Evolutionary conservation across 768 basidiomycete species (phyloP), one percentile per base, ranked within the genome.

Genomic region (Mycena galopus): DNA sequence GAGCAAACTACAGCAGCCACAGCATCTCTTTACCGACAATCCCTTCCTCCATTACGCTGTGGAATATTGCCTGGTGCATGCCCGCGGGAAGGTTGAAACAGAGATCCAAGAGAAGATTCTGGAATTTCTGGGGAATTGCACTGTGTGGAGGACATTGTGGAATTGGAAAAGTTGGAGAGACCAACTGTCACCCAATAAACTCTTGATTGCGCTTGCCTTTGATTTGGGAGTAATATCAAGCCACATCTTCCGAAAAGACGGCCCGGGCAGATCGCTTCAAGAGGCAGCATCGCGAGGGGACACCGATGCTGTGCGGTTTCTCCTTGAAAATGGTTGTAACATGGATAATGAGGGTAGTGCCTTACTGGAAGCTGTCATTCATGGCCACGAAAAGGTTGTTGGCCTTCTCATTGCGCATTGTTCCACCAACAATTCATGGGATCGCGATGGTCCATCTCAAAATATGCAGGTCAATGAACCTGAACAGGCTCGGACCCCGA

Each of bases 11-110:
- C 17, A 17, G 30, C 16, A 42, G 21, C n/a, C n/a, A n/a, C n/a
- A n/a, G n/a, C n/a, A n/a, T n/a, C n/a, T n/a, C n/a, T n/a, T n/a
- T n/a, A n/a, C n/a, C n/a, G 16, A 33, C 21, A 53, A 51, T 51
- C 12, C 63, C 10, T 37, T 65, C 63, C 32, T 65, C 12, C 17
- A 53, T 39, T 65, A 65, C 23, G 51, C 63, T 4, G 30, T 51
- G 50, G 30, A 33, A 23, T 65, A 53, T 17, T 51, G 63, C 32
- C 50, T 65, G 19, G 51, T 65, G 5, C 63, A 65, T 27, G 63
- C 63, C 9, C 29, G 47, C 3, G 63, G 63, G 32, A n/a, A 65
- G 21, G 50, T 50, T n/a, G 63, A 65, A 27, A 14, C 29, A 35
- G 25, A 35, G 19, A 65, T 65, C 32, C 30, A n/a, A 35, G 51